phyloP scores from a whole-genome alignment of 2,329 filamentous ascomycete genomes.

The Penicillium janthinellum region DNA sequence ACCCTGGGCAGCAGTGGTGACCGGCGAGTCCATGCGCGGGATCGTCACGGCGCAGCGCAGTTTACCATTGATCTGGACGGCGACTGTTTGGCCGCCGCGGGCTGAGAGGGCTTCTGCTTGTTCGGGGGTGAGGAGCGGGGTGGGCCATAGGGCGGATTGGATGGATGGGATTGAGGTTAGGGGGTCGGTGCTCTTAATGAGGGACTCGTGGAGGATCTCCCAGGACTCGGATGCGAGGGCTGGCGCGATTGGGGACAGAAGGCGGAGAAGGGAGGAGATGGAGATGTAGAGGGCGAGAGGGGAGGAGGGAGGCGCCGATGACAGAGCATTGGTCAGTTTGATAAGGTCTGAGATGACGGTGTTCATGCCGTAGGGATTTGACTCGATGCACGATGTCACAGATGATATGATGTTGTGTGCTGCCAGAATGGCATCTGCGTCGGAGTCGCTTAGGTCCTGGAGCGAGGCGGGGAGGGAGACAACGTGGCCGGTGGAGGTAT shows the following conservation, averaged over 20 bases:
- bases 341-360: conserved; percentile 83
- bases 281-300: conserved; percentile 47
- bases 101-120: conserved; percentile 51
- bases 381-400: conserved; percentile 68
- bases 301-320: conserved; percentile 48
- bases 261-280: conserved; percentile 62
- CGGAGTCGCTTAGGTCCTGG: conserved; percentile 35
- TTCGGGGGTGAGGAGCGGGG: conserved; percentile 39
- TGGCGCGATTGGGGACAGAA: conserved; percentile 78
- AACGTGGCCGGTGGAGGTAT: conserved; percentile 24
- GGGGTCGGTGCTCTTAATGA: conserved; percentile 18
- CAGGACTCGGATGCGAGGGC: conserved; percentile 82
- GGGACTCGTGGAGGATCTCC: conserved; percentile 55
- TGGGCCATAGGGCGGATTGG: conserved; percentile 60
- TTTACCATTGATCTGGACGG: conserved; percentile 81
- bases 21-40: conserved; percentile 50
- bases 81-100: conserved; percentile 54
- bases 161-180: conserved; percentile 36
- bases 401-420: conserved; percentile 68
- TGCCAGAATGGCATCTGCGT: conserved; percentile 60
- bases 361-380: conserved; percentile 75
- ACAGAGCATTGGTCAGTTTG: conserved; percentile 71
- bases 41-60: conserved; percentile 69
- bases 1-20: conserved; percentile 29
- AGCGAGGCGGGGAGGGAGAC: conserved; percentile 31